Base-by-base conservation (phyloP, 2,329 filamentous ascomycete genomes). In the Pseudocercospora cruenta region DNA sequence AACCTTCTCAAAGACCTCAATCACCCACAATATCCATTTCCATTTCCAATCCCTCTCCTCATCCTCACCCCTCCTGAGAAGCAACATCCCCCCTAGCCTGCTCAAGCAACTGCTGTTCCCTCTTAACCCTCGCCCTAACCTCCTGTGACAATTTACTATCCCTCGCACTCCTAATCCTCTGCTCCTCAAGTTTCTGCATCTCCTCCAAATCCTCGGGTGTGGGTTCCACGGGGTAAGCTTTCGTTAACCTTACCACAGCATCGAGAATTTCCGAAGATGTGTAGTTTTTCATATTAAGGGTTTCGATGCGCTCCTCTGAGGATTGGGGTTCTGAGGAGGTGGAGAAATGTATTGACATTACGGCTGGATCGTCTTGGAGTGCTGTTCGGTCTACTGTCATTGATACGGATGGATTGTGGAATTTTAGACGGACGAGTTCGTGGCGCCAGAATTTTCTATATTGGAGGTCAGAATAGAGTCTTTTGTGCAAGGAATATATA, bases 341-440 rank as follows among this genome's bases (percentile, higher is more conserved):
- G 71, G 79, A 69, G 66, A 90, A 86, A 80, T 90, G 90, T 72
- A 94, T 82, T 67, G 86, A 88, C 80, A 93, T 83, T 55, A 82
- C 84, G 14, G 91, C 87, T 6, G 86, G 82, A 22, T 82, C 82
- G 4, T 82, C 78, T 71, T 88, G 83, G 53, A 89, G 80, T 43
- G 78, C 74, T 69, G 86, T 89, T 66, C 91, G 90, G 78, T 90
- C 90, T 73, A 97, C 87, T 66, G 91, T 89, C 86, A 98, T 96
- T 51, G 90, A 88, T 54, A 97, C 80, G 12, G 88, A 82, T 0
- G 95, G 95, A 79, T 99, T 99, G 85, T 96, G 91, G 82, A 90
- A 99, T 85, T 99, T 97, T 71, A 99, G 84, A 64, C 92, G 88
- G 22, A 92, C 92, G 57, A 98, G 88, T 77, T 89, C 90, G 67